Evolutionary conservation across 352 stramenopile genomes (phyloP).

Genomic region (Pythium apleroticum): DNA sequence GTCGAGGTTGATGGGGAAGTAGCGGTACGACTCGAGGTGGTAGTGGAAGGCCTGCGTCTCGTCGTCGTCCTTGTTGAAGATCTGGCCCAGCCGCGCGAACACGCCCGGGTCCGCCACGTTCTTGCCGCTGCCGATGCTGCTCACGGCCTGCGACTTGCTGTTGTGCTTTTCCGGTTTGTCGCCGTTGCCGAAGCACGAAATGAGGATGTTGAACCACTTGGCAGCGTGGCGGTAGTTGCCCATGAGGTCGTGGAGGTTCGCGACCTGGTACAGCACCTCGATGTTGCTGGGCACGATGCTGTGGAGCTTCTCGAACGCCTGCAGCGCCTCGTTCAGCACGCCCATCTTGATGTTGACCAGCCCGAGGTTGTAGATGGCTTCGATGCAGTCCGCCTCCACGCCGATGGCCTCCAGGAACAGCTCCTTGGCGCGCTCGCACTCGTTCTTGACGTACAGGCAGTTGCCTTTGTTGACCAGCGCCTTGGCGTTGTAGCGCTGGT

Average conservation of each 20-base stretch:
- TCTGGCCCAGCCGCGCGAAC: conserved; percentile 89
- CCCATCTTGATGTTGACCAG: conserved; percentile 89
- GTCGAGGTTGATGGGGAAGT: conserved; percentile 95
- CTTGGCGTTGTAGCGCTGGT: conserved; percentile 96
- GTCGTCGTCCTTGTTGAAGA: conserved; percentile 94
- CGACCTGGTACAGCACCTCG: conserved; percentile 96
- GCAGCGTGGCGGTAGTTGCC: conserved; percentile 83
- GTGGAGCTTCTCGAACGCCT: conserved; percentile 97
- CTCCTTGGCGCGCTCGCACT: conserved; percentile 93
- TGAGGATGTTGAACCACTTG: conserved; percentile 95
- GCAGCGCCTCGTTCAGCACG: conserved; percentile 88
- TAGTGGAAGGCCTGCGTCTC: conserved; percentile 96
- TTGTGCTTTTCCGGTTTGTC: conserved; percentile 53
- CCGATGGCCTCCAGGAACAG: conserved; percentile 94
- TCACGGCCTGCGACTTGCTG: conserved; percentile 21
- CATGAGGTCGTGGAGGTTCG: conserved; percentile 93
- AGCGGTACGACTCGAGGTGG: conserved; percentile 93
- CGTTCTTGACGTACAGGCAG: conserved; percentile 92
- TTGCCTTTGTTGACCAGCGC: conserved; percentile 98
- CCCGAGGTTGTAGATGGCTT: conserved; percentile 97
- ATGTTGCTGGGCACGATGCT: conserved; percentile 92
- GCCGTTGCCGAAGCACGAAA: conserved; percentile 88
- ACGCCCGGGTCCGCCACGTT: conserved; percentile 77
- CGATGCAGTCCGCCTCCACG: conserved; percentile 93
- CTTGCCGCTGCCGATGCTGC: conserved; percentile 36